Conservation (phyloP, 176 grass and related monocot species). For the Eragrostis nindensis region DNA sequence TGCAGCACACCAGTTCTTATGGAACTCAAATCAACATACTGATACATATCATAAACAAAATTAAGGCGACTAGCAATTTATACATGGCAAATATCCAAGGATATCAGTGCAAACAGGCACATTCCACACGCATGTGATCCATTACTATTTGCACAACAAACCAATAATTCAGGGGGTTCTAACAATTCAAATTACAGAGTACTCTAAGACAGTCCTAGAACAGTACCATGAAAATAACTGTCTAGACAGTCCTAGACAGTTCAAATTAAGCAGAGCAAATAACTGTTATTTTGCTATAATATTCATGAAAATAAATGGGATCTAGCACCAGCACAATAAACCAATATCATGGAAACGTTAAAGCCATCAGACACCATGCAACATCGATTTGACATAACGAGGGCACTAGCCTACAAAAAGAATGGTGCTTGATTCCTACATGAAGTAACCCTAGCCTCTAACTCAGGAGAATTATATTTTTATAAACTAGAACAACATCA, state of each 20-base stretch:
- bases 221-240: no score
- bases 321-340: not conserved
- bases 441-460: not conserved
- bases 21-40: not conserved
- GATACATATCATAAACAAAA: not conserved
- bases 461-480: not conserved
- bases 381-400: not conserved
- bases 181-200: no score
- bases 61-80: no score
- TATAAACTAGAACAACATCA: not conserved
- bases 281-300: not conserved
- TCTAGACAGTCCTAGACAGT: no score
- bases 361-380: not conserved
- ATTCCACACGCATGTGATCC: not conserved
- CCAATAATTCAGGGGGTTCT: no score
- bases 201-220: no score
- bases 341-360: not conserved
- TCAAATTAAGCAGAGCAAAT: not conserved
- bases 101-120: not conserved
- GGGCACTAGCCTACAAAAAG: not conserved
- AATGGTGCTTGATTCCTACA: not conserved
- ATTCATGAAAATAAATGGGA: not conserved
- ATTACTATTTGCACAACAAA: not conserved
- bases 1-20: not conserved
- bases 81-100: not conserved